Conservation (phyloP, 768 basidiomycete genomes). For the Solioccasus polychromus region DNA sequence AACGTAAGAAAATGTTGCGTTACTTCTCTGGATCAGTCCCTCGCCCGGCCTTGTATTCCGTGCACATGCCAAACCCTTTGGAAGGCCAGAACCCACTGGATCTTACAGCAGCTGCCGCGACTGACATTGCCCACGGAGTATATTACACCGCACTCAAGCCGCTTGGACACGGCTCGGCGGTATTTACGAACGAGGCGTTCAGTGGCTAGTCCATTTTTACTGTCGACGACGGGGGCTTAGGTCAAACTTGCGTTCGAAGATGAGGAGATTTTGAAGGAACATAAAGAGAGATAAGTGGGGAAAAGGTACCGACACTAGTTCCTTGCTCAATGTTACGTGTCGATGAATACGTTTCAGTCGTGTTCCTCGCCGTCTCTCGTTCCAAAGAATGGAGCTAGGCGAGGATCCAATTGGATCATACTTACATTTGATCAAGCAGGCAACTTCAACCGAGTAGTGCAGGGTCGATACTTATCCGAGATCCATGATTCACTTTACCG, state of each 20-base stretch:
- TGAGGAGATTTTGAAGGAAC: too few relatives aligned
- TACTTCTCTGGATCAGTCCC: neutral
- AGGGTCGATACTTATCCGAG: too few relatives aligned
- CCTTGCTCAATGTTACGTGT: neutral
- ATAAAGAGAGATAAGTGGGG: constrained; percentile 5
- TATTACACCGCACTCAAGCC: too few relatives aligned
- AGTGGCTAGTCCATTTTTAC: constrained; percentile 46
- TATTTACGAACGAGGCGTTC: constrained; percentile 63
- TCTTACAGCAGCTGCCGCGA: constrained; percentile 78
- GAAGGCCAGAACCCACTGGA: constrained; percentile 82
- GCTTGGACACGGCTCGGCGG: too few relatives aligned
- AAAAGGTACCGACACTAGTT: neutral
- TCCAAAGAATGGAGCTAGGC: too few relatives aligned
- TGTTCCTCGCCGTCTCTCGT: too few relatives aligned
- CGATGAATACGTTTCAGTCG: too few relatives aligned
- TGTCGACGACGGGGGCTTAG: constrained; percentile 32
- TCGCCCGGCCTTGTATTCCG: constrained; percentile 33
- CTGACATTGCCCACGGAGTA: constrained; percentile 74
- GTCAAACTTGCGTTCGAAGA: constrained; percentile 47
- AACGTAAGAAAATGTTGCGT: constrained; percentile 48
- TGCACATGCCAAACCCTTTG: constrained; percentile 87
- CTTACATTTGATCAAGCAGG: too few relatives aligned
- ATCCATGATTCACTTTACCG: too few relatives aligned
- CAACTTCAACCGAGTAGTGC: too few relatives aligned
- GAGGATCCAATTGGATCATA: too few relatives aligned